phyloP scores from a whole-genome alignment of 2,329 filamentous ascomycete genomes.

The Fusarium oxysporum region DNA sequence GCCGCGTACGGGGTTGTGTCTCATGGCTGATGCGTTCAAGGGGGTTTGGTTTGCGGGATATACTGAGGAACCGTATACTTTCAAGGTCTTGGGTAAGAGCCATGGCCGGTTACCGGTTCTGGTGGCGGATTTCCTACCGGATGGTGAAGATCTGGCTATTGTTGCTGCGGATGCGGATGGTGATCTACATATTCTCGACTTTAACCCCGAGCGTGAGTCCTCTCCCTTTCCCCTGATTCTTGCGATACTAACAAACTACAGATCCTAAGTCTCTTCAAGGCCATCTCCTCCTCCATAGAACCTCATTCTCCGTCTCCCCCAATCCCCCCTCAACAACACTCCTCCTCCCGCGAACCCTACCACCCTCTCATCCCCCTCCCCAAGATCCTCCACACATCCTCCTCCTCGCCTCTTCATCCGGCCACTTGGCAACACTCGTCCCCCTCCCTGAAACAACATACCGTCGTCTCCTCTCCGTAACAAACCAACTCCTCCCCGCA shows the following conservation, averaged over 20 bases:
- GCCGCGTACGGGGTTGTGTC: conserved; percentile 82
- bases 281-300: conserved; percentile 85
- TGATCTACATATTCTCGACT: conserved; percentile 90
- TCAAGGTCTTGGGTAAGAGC: conserved; percentile 92
- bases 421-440: conserved; percentile 80
- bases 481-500: conserved; percentile 81
- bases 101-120: conserved; percentile 81
- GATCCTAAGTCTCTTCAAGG: conserved; percentile 95
- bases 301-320: conserved; percentile 85
- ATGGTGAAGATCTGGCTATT: conserved; percentile 84
- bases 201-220: conserved; percentile 88
- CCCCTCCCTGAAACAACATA: conserved; percentile 84
- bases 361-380: conserved; percentile 53
- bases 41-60: conserved; percentile 97
- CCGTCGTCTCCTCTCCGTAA: conserved; percentile 82
- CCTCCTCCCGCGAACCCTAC: conserved; percentile 76
- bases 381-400: conserved; percentile 58
- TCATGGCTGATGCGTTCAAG: conserved; percentile 91
- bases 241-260: conserved; percentile 53
- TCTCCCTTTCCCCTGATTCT: background rate
- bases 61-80: conserved; percentile 95
- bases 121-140: conserved; percentile 87
- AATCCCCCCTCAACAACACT: conserved; percentile 81
- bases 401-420: conserved; percentile 79
- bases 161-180: conserved; percentile 86